Evolutionary conservation across 148 eudicot species (phyloP), one percentile per base, ranked within the genome.

Genomic region (Linanthus parryae): DNA sequence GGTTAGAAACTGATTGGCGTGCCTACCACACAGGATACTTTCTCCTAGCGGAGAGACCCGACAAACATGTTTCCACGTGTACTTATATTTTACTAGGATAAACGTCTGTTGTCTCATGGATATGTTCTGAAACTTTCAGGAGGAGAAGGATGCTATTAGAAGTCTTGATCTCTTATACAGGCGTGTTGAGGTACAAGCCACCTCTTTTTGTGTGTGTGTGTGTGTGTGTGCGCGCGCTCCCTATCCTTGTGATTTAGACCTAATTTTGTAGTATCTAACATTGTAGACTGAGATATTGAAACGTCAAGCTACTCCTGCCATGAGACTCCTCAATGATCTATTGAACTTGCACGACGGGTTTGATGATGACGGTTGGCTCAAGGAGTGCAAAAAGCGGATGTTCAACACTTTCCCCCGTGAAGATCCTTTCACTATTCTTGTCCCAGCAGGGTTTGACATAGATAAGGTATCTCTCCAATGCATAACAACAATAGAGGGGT

Each of bases 91-190:
- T 40, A 29, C 49, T 47, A 8, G 37, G 16, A 43, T 37, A 57
- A 11, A 45, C 22, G 33, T 52, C 20, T 35, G 17, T 52, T 39
- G 23, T 35, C n/a, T n/a, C n/a, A n/a, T n/a, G n/a, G n/a, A n/a
- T n/a, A n/a, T n/a, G 5, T 11, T 31, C 35, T 31, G 5, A 21
- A 18, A 31, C 58, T 38, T 69, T 50, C 84, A 94, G 99, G 95
- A 84, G 2, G 99, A 94, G 68, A 94, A 80, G 64, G 99, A 94
- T 54, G 91, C 86, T 54, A 53, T 94, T 66, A 73, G 99, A 82
- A 84, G 99, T 72, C 88, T 94, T 54, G 99, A 94, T 70, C 94
- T 94, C 43, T 49, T 94, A 65, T 94, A 88, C 77, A 80, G 99
- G 68, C 81, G 99, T 56, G 88, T 88, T 62, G 99, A 94, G 99